Evolutionary conservation across 1,139 yeast species (phyloP), one percentile per base, ranked within the genome.

Genomic region (Geotrichum carabidarum): DNA sequence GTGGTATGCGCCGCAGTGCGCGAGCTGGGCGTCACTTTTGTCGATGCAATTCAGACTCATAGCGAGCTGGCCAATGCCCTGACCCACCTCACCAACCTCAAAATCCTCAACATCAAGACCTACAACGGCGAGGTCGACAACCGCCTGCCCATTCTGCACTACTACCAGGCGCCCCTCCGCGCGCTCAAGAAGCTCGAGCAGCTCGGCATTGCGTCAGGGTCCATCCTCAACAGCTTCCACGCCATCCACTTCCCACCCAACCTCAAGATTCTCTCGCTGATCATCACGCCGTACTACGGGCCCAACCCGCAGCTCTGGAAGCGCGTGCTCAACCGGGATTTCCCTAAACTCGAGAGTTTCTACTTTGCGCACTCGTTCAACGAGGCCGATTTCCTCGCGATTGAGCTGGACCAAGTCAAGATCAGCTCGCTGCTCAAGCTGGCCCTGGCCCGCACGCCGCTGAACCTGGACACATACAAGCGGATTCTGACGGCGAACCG

Each of bases 201-300:
- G 47, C 51, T 51, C 14, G 55, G 55, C 15, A 40, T 51, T 12
- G 55, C 55, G 12, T 51, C 55, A 8, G 55, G 55, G 6, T 51
- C 55, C 17, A 51, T 51, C 15, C 34, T 51, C 15, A 46, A 51
- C 44, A 44, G 51, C 22, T 51, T 51, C 30, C 55, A 51, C 35
- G 44, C 55, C 44, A 51, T 51, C 31, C 55, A 51, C 30, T 47
- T 51, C 30, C 55, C 55, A n/a, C 48, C 44, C 8, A 51, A 51
- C 34, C 48, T 51, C 30, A 40, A 42, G 12, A 38, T 42, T 11
- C 49, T 51, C 9, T 51, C 55, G 6, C 46, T 51, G 8, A 48
- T 45, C 17, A 51, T 51, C 31, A 51, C 55, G 8, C 48, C 55
- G 6, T 51, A 51, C 48, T 51, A 51, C 22, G 55, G 51, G 8